A percentile compares a stretch with the other conserved stretches of the same genome.
These are phyloP conservation scores for Phytomonas francai DNA, from an alignment of 208 protist species.

Conservation along the genomic window DNA sequence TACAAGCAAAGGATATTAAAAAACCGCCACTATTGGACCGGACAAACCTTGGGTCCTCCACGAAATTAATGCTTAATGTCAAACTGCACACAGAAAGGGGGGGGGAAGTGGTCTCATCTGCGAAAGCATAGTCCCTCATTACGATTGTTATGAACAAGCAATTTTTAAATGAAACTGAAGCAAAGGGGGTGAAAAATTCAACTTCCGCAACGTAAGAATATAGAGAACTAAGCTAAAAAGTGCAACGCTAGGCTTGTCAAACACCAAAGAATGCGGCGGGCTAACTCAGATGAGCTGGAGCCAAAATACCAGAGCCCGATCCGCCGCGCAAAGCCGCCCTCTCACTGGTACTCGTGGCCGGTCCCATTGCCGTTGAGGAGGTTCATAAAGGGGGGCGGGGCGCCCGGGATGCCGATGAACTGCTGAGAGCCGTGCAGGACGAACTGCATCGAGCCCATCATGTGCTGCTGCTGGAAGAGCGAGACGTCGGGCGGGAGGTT, in stretches of 20 bases:
- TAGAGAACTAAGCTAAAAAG: neutral
- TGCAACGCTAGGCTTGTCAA: neutral
- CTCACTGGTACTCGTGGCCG: conserved; percentile 25
- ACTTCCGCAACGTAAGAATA: too few species aligned
- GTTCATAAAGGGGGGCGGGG: conserved; percentile 33
- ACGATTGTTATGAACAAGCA: conserved; percentile 3
- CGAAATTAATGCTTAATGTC: neutral
- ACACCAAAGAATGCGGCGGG: neutral
- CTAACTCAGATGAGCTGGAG: conserved; percentile 2
- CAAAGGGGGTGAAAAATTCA: too few species aligned
- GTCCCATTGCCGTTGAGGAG: conserved; percentile 22
- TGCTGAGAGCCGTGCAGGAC: conserved; percentile 54
- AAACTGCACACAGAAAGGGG: conserved; percentile 5
- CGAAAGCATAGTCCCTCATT: too few species aligned
- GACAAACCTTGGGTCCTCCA: too few species aligned
- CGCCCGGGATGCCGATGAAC: conserved; percentile 48
- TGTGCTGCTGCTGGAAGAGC: conserved; percentile 42
- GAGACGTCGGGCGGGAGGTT: conserved; percentile 45
- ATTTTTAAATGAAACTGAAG: conserved; percentile 7
- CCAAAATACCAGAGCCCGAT: too few species aligned
- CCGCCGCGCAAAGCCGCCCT: neutral
- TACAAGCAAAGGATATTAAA: too few species aligned
- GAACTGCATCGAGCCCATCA: conserved; percentile 58
- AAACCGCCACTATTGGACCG: too few species aligned
- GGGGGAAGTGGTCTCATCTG: neutral